These are phyloP conservation scores for Fusarium torulosum DNA, from an alignment of 2,329 filamentous ascomycete species.

Conservation along the genomic window DNA sequence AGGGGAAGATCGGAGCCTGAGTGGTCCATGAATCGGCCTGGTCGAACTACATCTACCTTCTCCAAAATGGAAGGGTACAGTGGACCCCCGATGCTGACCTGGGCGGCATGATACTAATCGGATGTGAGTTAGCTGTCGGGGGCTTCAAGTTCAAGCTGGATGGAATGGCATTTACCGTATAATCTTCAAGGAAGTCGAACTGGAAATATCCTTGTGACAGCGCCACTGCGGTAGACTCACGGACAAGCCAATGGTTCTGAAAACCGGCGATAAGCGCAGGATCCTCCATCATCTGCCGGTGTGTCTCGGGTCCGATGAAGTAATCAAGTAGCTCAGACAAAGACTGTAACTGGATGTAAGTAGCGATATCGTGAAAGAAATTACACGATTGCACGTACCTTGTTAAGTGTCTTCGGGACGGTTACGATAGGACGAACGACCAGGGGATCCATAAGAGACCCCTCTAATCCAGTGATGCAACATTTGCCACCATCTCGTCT, in stretches of 20 bases:
- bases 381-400: neutral
- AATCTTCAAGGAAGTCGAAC: neutral
- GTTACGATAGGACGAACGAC: neutral
- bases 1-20: neutral
- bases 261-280: too few relatives aligned
- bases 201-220: neutral
- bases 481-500: neutral
- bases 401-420: neutral
- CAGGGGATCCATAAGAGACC: neutral
- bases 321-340: fast-evolving
- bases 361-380: neutral
- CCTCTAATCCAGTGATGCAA: neutral
- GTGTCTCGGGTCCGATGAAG: neutral
- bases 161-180: neutral
- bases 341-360: fast-evolving
- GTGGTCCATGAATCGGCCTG: fast-evolving
- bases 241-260: neutral
- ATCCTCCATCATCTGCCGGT: neutral
- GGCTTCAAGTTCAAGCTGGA: too few relatives aligned
- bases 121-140: neutral
- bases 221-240: neutral
- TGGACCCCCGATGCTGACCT: neutral
- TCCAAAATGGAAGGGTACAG: neutral
- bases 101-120: neutral
- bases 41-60: fast-evolving